Evolutionary conservation across 192 early-diverging fungal species (phyloP).

Genomic region (Coemansia sp.): DNA sequence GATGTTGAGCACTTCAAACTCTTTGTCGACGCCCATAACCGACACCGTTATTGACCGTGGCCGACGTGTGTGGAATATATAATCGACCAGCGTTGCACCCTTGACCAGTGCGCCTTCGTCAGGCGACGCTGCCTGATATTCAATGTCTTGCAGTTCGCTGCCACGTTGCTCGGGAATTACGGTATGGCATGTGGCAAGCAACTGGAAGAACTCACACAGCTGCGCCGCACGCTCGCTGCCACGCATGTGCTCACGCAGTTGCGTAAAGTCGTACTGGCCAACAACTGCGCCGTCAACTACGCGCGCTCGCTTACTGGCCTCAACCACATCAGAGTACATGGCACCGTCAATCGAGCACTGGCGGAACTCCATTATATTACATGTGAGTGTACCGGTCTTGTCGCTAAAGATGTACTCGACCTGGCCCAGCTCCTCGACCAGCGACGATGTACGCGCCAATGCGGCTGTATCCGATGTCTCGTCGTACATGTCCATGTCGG

Average conservation of each 20-base stretch:
- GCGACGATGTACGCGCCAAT: conserved; percentile 83
- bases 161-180: conserved; percentile 89
- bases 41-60: conserved; percentile 48
- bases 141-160: conserved; percentile 59
- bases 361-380: conserved; percentile 87
- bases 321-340: conserved; percentile 86
- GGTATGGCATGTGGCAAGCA: conserved; percentile 94
- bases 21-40: conserved; percentile 53
- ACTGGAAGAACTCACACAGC: conserved; percentile 86
- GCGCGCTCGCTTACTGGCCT: conserved; percentile 84
- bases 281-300: conserved; percentile 69
- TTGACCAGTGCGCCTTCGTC: conserved; percentile 94
- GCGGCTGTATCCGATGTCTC: conserved; percentile 92
- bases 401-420: conserved; percentile 98
- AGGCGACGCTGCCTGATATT: conserved; percentile 95
- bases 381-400: conserved; percentile 88
- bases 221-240: conserved; percentile 59
- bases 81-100: conserved; percentile 65
- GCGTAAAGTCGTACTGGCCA: conserved; percentile 65
- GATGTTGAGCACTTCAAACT: conserved; percentile 92
- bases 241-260: conserved; percentile 60
- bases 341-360: conserved; percentile 90
- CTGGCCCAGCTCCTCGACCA: conserved; percentile 96
- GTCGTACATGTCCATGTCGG: conserved; percentile 95
- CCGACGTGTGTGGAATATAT: conserved; percentile 63